Evolutionary conservation across 208 protist species (phyloP).

Genomic region (Acanthamoeba sp.): DNA sequence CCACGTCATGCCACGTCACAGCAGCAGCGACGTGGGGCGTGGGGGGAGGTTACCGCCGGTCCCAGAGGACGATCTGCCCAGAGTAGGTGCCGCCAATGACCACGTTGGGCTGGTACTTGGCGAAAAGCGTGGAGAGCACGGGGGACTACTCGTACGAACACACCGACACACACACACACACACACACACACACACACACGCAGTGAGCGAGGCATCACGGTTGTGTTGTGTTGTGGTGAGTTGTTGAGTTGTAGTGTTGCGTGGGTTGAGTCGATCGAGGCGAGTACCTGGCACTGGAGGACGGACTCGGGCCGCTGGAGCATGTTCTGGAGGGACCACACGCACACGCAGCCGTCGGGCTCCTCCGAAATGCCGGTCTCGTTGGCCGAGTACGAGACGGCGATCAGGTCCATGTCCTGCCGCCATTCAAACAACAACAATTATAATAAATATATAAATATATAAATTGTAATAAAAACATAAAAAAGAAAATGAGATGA

Average conservation of each 20-base stretch:
- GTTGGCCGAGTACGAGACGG: conserved; percentile 80
- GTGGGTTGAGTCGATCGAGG: neutral
- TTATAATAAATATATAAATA: neutral
- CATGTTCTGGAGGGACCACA: conserved; percentile 84
- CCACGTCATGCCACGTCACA: neutral
- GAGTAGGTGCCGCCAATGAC: conserved; percentile 87
- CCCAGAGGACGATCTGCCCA: conserved; percentile 88
- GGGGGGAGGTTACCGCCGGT: conserved; percentile 69
- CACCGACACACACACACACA: too few species aligned
- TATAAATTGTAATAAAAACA: too few species aligned
- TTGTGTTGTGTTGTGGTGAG: too few species aligned
- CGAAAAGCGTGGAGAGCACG: conserved; percentile 81
- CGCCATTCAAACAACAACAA: neutral
- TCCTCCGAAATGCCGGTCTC: conserved; percentile 76
- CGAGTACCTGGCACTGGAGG: conserved; percentile 78
- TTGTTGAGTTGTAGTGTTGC: too few species aligned
- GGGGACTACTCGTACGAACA: conserved; percentile 80
- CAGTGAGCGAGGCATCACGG: too few species aligned
- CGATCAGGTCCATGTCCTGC: conserved; percentile 82
- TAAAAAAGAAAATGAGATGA: too few species aligned
- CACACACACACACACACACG: too few species aligned
- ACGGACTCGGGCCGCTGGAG: conserved; percentile 83
- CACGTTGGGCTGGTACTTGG: conserved; percentile 83
- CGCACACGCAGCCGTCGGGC: conserved; percentile 81
- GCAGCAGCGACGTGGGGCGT: neutral